Evolutionary conservation across 2,329 filamentous ascomycete genomes (phyloP).

Genomic region (Aspergillus sclerotialis): DNA sequence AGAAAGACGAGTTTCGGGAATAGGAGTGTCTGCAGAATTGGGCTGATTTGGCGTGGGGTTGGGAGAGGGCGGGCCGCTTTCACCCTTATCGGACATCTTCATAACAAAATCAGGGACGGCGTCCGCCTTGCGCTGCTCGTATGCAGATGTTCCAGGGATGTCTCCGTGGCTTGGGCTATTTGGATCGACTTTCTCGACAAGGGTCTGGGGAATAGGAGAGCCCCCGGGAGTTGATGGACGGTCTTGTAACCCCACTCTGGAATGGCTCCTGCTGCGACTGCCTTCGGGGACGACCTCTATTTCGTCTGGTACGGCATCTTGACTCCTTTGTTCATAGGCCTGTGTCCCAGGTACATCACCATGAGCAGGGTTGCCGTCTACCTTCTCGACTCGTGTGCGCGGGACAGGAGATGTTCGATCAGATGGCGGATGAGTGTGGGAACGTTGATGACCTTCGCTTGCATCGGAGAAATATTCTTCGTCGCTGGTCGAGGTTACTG

Average conservation of each 20-base stretch:
- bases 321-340: conserved; percentile 51
- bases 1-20: conserved; percentile 41
- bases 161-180: conserved; percentile 53
- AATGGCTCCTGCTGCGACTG: conserved; percentile 33
- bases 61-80: conserved; percentile 13
- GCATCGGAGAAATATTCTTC: conserved; percentile 62
- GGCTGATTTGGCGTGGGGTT: conserved; percentile 15
- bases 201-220: conserved; percentile 49
- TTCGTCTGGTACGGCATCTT: conserved; percentile 59
- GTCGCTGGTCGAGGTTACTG: conserved; percentile 44
- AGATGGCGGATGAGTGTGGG: conserved; percentile 30
- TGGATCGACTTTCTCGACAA: conserved; percentile 57
- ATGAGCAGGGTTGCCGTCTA: conserved; percentile 52
- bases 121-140: conserved; percentile 51
- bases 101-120: conserved; percentile 53
- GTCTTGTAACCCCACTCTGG: conserved; percentile 35
- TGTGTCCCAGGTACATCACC: conserved; percentile 57
- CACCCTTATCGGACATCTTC: conserved; percentile 38
- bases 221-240: conserved; percentile 45
- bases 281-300: conserved; percentile 51
- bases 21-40: conserved; percentile 9
- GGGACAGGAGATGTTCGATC: conserved; percentile 49
- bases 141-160: conserved; percentile 53
- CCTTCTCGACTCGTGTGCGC: conserved; percentile 56
- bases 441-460: conserved; percentile 46